phyloP scores from a whole-genome alignment of 345 rosid species.

The Pseudoturritis turrita region DNA sequence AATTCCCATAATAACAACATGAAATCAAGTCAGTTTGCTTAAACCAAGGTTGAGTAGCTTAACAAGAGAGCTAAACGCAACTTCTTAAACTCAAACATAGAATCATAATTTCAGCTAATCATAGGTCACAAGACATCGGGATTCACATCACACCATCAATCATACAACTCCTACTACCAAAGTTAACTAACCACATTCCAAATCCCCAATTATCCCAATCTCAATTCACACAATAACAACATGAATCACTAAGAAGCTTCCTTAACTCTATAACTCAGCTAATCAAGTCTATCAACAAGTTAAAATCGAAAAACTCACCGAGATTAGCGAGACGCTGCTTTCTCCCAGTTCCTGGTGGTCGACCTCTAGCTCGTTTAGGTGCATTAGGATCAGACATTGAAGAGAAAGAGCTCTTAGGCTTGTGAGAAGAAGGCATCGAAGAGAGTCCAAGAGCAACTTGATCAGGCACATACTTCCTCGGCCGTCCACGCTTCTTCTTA shows the following conservation, averaged over 20 bases:
- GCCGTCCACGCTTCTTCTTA: constrained; percentile 95
- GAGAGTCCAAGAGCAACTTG: constrained; percentile 65
- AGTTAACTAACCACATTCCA: not conserved
- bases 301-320: constrained; percentile 41
- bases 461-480: constrained; percentile 73
- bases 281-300: not conserved
- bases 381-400: constrained; percentile 41
- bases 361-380: constrained; percentile 62
- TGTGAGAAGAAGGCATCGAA: constrained; percentile 30
- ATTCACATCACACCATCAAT: not conserved
- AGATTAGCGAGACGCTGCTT: constrained; percentile 82
- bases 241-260: not conserved
- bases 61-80: constrained; percentile 2
- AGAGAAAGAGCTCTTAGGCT: not conserved
- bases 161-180: not conserved
- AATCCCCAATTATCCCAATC: not conserved
- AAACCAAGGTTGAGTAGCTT: not conserved
- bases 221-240: not conserved
- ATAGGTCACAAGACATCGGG: not conserved
- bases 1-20: not conserved
- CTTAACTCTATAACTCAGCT: not conserved
- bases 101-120: not conserved
- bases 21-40: not conserved
- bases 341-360: constrained; percentile 93
- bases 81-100: not conserved